Evolutionary conservation across 148 eudicot genomes (phyloP).

Genomic region (Salicornia ramosissima): DNA sequence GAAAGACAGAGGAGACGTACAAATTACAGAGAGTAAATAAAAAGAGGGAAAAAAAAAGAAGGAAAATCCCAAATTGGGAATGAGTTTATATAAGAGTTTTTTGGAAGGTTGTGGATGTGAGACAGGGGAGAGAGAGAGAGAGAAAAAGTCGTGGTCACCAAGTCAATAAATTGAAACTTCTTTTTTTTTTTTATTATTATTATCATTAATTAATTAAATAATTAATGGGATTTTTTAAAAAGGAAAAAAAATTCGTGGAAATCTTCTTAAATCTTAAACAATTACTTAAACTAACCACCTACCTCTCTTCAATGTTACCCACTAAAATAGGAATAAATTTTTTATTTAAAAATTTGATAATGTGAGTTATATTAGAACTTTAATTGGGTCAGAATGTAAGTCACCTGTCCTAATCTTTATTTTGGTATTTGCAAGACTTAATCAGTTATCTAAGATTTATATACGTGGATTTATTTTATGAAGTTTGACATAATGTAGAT

Average conservation of each 20-base stretch:
- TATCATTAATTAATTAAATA: no score
- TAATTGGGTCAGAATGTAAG: no score
- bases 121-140: neutral
- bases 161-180: conserved; percentile 27
- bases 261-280: neutral
- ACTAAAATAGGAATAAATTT: conserved; percentile 7
- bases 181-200: conserved; percentile 1
- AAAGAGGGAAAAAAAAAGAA: conserved; percentile 17
- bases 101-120: neutral
- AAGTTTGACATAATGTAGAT: no score
- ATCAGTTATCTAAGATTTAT: no score
- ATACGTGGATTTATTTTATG: conserved; percentile 11
- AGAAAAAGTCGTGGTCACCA: conserved; percentile 30
- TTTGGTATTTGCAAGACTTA: no score
- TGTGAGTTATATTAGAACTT: no score
- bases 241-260: no score
- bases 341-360: no score
- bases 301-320: conserved; percentile 6
- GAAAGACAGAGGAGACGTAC: conserved; percentile 17
- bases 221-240: no score
- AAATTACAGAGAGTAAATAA: conserved; percentile 10
- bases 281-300: conserved; percentile 10
- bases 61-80: neutral
- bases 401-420: neutral
- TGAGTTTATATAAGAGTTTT: conserved; percentile 32